Percentiles rank a stretch among this genome's conserved stretches.
Conservation (phyloP, 2,329 filamentous ascomycete species). For the Emericellopsis atlantica region DNA sequence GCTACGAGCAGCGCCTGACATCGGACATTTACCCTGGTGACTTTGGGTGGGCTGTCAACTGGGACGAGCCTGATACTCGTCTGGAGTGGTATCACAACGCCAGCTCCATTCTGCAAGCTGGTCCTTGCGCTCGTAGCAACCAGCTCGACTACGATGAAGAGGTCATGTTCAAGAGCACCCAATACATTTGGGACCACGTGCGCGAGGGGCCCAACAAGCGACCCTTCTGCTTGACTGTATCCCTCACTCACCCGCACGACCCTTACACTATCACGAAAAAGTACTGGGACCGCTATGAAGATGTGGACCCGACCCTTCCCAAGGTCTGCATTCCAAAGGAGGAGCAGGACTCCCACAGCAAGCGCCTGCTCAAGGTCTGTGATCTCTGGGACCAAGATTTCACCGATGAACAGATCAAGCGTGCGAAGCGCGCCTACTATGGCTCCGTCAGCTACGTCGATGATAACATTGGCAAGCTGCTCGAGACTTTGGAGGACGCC, state of each 20-base stretch:
- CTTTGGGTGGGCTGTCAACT: conserved; percentile 90
- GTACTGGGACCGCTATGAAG: conserved; percentile 88
- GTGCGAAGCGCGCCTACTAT: conserved; percentile 80
- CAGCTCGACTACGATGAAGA: conserved; percentile 95
- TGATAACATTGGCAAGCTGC: conserved; percentile 75
- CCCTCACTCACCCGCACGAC: conserved; percentile 88
- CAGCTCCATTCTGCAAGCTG: conserved; percentile 83
- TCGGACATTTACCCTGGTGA: conserved; percentile 92
- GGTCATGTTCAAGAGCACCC: conserved; percentile 81
- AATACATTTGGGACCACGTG: conserved; percentile 84
- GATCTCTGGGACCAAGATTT: conserved; percentile 79
- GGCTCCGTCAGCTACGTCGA: conserved; percentile 90
- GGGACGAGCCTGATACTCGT: conserved; percentile 77
- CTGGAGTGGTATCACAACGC: conserved; percentile 97
- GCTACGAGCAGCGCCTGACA: conserved; percentile 86
- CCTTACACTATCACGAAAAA: conserved; percentile 90
- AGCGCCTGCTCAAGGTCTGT: conserved; percentile 74
- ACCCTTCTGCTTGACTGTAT: conserved; percentile 81
- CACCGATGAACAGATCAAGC: conserved; percentile 73
- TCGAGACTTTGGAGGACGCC: conserved; percentile 67
- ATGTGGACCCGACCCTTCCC: conserved; percentile 74
- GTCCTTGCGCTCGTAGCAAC: conserved; percentile 80
- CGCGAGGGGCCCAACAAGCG: conserved; percentile 61
- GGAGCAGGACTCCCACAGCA: conserved; percentile 75
- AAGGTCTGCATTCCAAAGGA: conserved; percentile 67